Evolutionary conservation across 2,329 filamentous ascomycete species (phyloP).

Genomic region (Aspergillus sp.): DNA sequence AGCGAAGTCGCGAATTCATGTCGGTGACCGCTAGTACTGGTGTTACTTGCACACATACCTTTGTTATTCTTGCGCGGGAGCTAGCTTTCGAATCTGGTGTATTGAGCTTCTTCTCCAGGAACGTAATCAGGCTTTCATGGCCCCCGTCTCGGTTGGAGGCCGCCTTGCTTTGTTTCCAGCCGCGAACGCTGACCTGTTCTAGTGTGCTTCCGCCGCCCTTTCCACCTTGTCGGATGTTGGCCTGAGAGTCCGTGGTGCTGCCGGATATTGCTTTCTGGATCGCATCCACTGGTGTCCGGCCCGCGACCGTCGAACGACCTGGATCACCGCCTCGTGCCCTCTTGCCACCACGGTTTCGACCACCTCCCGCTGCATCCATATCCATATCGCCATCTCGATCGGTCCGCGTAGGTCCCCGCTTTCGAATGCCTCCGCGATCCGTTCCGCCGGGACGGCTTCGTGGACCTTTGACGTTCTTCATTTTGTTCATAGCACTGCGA

Average conservation of each 20-base stretch:
- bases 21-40: constrained; percentile 33
- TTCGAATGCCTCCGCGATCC: constrained; percentile 45
- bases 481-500: constrained; percentile 12
- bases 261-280: constrained; percentile 30
- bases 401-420: constrained; percentile 39
- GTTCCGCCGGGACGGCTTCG: constrained; percentile 21
- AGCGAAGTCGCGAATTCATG: constrained; percentile 27
- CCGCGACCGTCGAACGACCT: constrained; percentile 16
- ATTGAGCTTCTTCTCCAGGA: constrained; percentile 63
- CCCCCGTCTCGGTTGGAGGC: constrained; percentile 59
- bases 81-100: constrained; percentile 41
- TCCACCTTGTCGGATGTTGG: constrained; percentile 32
- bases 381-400: constrained; percentile 56
- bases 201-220: constrained; percentile 14
- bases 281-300: constrained; percentile 20
- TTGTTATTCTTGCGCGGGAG: constrained; percentile 58
- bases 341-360: constrained; percentile 28
- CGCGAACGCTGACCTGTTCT: constrained; percentile 44
- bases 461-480: constrained; percentile 26
- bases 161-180: constrained; percentile 62
- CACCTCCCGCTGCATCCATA: constrained; percentile 44
- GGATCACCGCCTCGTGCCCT: constrained; percentile 24
- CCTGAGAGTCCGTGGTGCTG: constrained; percentile 25
- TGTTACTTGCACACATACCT: constrained; percentile 57
- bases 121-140: constrained; percentile 54